phyloP scores from a whole-genome alignment of 2,329 filamentous ascomycete genomes.

The Balansia obtecta region DNA sequence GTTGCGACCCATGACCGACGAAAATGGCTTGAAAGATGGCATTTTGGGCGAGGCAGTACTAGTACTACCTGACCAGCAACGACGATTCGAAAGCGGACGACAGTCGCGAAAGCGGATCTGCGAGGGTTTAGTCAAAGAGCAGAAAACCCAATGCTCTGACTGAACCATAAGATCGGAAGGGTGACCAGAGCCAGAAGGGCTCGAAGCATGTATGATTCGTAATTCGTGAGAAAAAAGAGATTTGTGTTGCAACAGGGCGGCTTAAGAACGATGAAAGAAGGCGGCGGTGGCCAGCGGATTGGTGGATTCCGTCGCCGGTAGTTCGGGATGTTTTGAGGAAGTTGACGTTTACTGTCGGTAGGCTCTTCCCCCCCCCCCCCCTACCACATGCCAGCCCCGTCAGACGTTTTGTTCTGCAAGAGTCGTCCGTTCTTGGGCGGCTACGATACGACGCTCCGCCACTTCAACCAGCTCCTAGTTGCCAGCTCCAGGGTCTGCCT shows the following conservation, averaged over 20 bases:
- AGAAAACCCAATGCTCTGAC: background rate
- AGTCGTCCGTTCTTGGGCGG: background rate
- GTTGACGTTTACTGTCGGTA: constrained; percentile 1
- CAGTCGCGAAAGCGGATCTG: background rate
- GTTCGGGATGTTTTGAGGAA: constrained; percentile 1
- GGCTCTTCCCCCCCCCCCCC: background rate
- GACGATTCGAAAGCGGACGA: background rate
- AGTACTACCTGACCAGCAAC: background rate
- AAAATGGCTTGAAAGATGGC: constrained; percentile 45
- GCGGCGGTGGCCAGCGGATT: background rate
- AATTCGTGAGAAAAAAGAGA: background rate
- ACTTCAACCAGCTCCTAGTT: background rate
- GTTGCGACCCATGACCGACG: constrained; percentile 36
- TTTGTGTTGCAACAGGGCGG: background rate
- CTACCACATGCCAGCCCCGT: constrained; percentile 4
- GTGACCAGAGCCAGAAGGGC: background rate
- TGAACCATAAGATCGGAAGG: background rate
- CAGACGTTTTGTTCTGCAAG: background rate
- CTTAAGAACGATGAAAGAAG: background rate
- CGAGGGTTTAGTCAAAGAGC: background rate
- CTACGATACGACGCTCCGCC: background rate
- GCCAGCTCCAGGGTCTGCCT: background rate
- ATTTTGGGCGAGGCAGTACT: constrained; percentile 21
- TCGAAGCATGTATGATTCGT: background rate
- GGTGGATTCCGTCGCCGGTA: constrained; percentile 4